Evolutionary conservation across 305 asterid genomes (phyloP).

Genomic region (Stenogyne calaminthoides): DNA sequence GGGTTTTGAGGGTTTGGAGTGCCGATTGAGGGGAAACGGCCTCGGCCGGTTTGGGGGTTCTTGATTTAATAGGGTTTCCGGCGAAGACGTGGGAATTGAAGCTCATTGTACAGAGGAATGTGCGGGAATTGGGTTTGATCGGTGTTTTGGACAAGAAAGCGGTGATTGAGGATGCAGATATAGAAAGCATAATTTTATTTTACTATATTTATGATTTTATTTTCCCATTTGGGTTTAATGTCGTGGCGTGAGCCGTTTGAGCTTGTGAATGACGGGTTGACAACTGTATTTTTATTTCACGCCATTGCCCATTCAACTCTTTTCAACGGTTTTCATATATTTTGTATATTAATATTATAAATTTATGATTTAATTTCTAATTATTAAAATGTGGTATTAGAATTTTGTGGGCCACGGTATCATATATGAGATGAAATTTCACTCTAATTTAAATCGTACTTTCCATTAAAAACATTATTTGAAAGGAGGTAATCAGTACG

Average conservation of each 20-base stretch:
- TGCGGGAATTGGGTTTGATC: slow-evolving; percentile 18
- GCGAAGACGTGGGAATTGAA: slow-evolving; percentile 68
- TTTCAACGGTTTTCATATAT: neutral
- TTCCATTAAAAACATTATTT: too few species aligned
- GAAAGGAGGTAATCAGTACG: too few species aligned
- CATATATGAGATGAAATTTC: too few species aligned
- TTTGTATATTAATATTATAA: too few species aligned
- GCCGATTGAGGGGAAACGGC: slow-evolving; percentile 78
- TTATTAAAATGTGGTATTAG: too few species aligned
- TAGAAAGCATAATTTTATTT: slow-evolving; percentile 28
- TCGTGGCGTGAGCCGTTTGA: slow-evolving; percentile 20
- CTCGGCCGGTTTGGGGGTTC: slow-evolving; percentile 64
- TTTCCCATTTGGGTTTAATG: neutral
- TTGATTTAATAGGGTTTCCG: slow-evolving; percentile 63
- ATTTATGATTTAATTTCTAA: too few species aligned
- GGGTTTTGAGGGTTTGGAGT: slow-evolving; percentile 62
- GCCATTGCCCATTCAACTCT: too few species aligned
- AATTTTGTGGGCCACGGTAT: too few species aligned
- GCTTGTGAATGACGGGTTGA: slow-evolving; percentile 12
- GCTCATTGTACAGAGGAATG: slow-evolving; percentile 37
- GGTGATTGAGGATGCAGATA: slow-evolving; percentile 27
- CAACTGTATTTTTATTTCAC: neutral
- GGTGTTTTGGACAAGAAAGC: slow-evolving; percentile 33
- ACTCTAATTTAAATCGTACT: too few species aligned
- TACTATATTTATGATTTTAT: neutral